Evolutionary conservation across 257 asterid species (phyloP).

Genomic region (Salvia rosmarinus): DNA sequence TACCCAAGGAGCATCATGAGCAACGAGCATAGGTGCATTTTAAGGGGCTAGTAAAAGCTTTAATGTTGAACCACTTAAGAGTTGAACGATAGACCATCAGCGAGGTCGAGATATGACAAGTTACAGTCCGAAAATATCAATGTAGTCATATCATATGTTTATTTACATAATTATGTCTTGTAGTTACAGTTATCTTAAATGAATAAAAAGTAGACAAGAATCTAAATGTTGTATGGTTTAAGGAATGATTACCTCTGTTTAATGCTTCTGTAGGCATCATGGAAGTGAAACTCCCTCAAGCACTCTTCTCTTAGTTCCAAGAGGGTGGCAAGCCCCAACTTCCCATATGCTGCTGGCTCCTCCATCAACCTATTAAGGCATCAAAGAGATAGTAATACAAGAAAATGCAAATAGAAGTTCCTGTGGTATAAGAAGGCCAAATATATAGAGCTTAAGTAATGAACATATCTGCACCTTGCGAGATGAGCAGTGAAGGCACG

Average conservation of each 20-base stretch:
- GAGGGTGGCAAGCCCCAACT: constrained; percentile 94
- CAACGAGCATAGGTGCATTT: too few species aligned
- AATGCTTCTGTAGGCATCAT: constrained; percentile 91
- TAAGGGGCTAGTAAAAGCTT: too few species aligned
- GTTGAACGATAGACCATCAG: neutral
- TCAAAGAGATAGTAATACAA: constrained; percentile 17
- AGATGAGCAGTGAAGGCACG: constrained; percentile 97
- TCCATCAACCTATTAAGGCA: too few species aligned
- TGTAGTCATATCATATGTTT: neutral
- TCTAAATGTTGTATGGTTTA: constrained; percentile 5
- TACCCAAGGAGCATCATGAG: too few species aligned
- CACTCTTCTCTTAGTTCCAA: constrained; percentile 98
- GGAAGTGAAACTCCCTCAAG: constrained; percentile 93
- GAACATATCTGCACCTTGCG: constrained; percentile 58
- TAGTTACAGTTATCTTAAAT: neutral
- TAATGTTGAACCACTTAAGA: neutral
- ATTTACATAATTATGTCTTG: neutral
- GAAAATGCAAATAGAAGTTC: too few species aligned
- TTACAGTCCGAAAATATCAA: constrained; percentile 21
- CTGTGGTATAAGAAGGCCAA: constrained; percentile 15
- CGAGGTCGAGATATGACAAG: neutral
- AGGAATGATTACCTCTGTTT: constrained; percentile 72
- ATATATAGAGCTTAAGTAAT: constrained; percentile 9
- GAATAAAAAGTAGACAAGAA: neutral
- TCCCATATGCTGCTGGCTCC: too few species aligned